Percentiles rank a stretch among this genome's conserved stretches.
These are phyloP conservation scores for Hydrangea macrophylla DNA, from an alignment of 148 eudicot genomes.

Conservation along the genomic window DNA sequence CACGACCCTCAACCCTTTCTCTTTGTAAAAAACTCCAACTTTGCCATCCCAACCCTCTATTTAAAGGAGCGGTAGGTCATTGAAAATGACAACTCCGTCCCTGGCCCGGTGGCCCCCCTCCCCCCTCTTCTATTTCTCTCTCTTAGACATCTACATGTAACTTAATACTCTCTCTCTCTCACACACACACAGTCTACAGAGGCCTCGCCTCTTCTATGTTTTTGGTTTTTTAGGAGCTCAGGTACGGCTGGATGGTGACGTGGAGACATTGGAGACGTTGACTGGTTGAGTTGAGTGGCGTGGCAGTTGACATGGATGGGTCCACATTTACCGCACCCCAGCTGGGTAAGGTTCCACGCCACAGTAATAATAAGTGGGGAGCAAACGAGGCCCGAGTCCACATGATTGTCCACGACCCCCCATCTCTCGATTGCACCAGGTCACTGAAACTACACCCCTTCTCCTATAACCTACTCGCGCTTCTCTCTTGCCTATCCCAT, in stretches of 20 bases:
- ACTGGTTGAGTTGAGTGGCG: background rate
- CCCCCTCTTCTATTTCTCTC: background rate
- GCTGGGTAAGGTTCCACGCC: too few relatives aligned
- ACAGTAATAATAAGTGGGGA: background rate
- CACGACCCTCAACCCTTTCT: background rate
- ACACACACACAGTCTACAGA: too few relatives aligned
- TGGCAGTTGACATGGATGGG: background rate
- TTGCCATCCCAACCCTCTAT: background rate
- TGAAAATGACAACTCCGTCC: constrained; percentile 17
- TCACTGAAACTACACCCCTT: too few relatives aligned
- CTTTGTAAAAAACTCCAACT: background rate
- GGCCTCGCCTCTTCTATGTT: background rate
- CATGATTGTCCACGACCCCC: background rate
- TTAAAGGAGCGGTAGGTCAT: background rate
- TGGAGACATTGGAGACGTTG: background rate
- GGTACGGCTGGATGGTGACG: background rate
- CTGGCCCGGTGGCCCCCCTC: too few relatives aligned
- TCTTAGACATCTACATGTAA: too few relatives aligned
- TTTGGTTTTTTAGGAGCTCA: background rate
- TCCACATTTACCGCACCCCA: too few relatives aligned
- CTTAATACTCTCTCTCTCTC: background rate
- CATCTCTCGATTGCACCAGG: too few relatives aligned
- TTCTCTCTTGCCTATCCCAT: too few relatives aligned
- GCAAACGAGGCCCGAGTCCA: background rate
- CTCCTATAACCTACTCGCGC: too few relatives aligned